Evolutionary conservation across 352 stramenopile species (phyloP), one percentile per base, ranked within the genome.

Genomic region (Aphanomyces astaci): DNA sequence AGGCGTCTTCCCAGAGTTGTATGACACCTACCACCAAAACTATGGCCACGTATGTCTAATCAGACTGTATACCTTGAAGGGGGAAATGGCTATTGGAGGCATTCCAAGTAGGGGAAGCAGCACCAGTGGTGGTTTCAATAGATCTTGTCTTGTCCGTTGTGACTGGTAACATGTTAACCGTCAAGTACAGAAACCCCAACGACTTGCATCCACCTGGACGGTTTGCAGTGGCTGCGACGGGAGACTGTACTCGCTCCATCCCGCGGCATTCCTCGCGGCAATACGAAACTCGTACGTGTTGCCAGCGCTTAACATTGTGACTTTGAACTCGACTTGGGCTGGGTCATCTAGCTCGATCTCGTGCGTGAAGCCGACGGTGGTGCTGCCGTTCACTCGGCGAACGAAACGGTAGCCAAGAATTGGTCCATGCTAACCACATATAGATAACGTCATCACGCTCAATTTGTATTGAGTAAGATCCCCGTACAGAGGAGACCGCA

Each of bases 261-360:
- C 86, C 19, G 89, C 66, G 7, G 63, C 66, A 39, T 90, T 95
- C 31, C 80, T 73, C 13, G 81, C 87, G 11, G 87, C 78, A 2
- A 96, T 75, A 4, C 84, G 79, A 66, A 95, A 95, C 71, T 96
- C 87, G 74, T 96, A 96, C 55, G 81, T 78, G 33, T 86, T 78
- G 10, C 82, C 83, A n/a, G 81, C 80, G 45, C 81, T 89, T 3
- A 96, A 70, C 46, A 82, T 88, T 2, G 79, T 79, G 19, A 91
- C 68, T 19, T 77, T 71, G 30, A 79, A 71, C 25, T 70, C 11
- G 15, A 10, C 43, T 27, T 24, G 64, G 9, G 55, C 39, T 68
- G 63, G 59, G 59, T 70, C 73, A 9, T 73, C 55, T 1, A 87
- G 52, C 0, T 68, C 39, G 15, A 86, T 53, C 56, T 88, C 80